phyloP scores from a whole-genome alignment of 441 rosid species.

The Populus hybrid region DNA sequence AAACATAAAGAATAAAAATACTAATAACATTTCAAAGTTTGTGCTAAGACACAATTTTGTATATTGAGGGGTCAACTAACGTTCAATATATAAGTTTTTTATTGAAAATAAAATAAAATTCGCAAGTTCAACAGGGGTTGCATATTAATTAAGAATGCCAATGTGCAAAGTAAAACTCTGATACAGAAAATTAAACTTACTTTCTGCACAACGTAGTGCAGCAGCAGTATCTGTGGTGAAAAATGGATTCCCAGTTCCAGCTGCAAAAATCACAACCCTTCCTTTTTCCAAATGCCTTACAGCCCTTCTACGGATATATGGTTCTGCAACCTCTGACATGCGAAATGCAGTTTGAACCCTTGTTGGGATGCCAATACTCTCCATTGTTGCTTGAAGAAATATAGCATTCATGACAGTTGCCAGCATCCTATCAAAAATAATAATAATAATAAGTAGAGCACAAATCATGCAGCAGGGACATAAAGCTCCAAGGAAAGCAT shows the following conservation, averaged over 20 bases:
- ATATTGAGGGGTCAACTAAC: not conserved
- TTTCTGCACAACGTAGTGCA: slow-evolving; percentile 94
- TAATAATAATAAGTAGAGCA: not conserved
- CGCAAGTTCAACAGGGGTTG: not conserved
- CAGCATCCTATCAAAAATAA: slow-evolving; percentile 56
- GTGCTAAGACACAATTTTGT: not conserved
- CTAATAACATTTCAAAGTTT: not conserved
- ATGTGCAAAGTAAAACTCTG: not conserved
- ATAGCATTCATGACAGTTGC: slow-evolving; percentile 98
- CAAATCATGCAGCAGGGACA: not conserved
- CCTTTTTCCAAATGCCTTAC: slow-evolving; percentile 95
- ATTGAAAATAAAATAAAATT: not conserved
- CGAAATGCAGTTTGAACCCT: slow-evolving; percentile 36
- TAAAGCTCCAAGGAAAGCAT: not conserved
- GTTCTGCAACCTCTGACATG: slow-evolving; percentile 26
- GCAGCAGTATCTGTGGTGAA: slow-evolving; percentile 98
- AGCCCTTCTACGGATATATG: slow-evolving; percentile 87
- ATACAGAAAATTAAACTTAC: slow-evolving; percentile 37
- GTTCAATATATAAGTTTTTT: no score
- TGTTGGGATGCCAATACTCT: slow-evolving; percentile 32
- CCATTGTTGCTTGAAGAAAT: slow-evolving; percentile 66
- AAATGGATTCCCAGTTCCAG: slow-evolving; percentile 94
- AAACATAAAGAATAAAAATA: not conserved
- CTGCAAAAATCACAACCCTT: slow-evolving; percentile 92
- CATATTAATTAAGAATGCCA: not conserved